These are phyloP conservation scores for Hibiscus syriacus DNA, from an alignment of 345 rosid genomes.

Conservation along the genomic window DNA sequence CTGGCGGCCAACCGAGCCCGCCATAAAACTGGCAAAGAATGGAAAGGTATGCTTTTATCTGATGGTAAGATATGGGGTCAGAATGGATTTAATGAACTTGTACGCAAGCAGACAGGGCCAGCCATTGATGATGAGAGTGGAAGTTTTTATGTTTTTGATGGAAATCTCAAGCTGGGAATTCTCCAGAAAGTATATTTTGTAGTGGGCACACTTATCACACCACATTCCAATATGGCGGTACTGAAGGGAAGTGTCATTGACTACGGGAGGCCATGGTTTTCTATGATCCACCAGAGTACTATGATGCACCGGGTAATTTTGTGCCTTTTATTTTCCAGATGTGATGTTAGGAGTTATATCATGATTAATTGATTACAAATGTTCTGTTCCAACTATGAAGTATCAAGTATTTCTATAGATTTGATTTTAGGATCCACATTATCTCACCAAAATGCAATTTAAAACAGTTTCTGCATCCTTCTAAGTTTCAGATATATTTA, in stretches of 20 bases:
- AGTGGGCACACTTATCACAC: constrained; percentile 99
- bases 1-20: constrained; percentile 92
- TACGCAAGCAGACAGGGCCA: constrained; percentile 82
- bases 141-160: constrained; percentile 88
- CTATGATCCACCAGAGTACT: constrained; percentile 89
- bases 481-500: not conserved
- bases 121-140: constrained; percentile 70
- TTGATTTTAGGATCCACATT: not conserved
- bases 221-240: constrained; percentile 94
- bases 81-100: constrained; percentile 84
- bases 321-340: not conserved
- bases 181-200: constrained; percentile 94
- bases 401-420: constrained; percentile 41
- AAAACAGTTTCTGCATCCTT: not conserved
- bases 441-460: not conserved
- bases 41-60: constrained; percentile 86
- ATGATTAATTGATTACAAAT: not conserved
- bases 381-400: constrained; percentile 35
- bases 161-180: constrained; percentile 85
- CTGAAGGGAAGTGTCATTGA: constrained; percentile 96
- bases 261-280: constrained; percentile 86
- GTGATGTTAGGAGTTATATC: not conserved
- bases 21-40: constrained; percentile 82
- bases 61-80: constrained; percentile 98
- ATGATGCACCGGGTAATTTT: constrained; percentile 63